Percentiles rank a stretch among this genome's conserved stretches.
These are phyloP conservation scores for Ceratocystis albifundus DNA, from an alignment of 2,329 filamentous ascomycete species.

Conservation along the genomic window DNA sequence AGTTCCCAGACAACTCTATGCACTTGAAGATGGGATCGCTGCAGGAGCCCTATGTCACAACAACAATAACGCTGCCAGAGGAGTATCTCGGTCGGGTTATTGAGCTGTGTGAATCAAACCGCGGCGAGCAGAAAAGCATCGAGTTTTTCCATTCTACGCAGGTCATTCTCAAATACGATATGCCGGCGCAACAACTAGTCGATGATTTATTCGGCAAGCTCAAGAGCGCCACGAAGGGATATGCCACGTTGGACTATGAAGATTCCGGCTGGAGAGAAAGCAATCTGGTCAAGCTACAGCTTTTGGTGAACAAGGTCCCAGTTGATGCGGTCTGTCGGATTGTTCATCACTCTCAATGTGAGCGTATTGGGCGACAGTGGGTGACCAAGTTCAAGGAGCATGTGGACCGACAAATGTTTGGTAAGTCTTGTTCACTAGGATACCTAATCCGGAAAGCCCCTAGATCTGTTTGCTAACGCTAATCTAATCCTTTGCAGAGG, in stretches of 20 bases:
- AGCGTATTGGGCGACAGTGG: constrained; percentile 74
- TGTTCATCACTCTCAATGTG: constrained; percentile 69
- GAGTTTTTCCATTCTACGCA: constrained; percentile 87
- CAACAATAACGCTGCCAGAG: constrained; percentile 82
- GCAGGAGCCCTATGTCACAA: constrained; percentile 52
- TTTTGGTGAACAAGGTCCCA: constrained; percentile 84
- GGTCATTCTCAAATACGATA: constrained; percentile 84
- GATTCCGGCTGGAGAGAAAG: constrained; percentile 77
- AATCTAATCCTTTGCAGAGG: constrained; percentile 41
- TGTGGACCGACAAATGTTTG: constrained; percentile 89
- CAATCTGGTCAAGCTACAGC: constrained; percentile 75
- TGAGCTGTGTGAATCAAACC: constrained; percentile 81
- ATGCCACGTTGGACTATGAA: constrained; percentile 93
- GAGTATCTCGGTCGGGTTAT: constrained; percentile 92
- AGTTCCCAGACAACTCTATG: constrained; percentile 52
- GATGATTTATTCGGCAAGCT: constrained; percentile 97
- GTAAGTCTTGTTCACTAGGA: constrained; percentile 28
- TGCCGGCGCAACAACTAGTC: constrained; percentile 80
- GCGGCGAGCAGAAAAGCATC: constrained; percentile 75
- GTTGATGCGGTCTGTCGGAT: constrained; percentile 93
- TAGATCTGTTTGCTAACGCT: constrained; percentile 9
- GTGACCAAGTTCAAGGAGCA: constrained; percentile 95
- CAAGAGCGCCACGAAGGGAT: constrained; percentile 87
- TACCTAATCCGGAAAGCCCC: background rate
- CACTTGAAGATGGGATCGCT: constrained; percentile 35